These are phyloP conservation scores for Neoarthrinium moseri DNA, from an alignment of 2,329 filamentous ascomycete genomes.

Conservation along the genomic window DNA sequence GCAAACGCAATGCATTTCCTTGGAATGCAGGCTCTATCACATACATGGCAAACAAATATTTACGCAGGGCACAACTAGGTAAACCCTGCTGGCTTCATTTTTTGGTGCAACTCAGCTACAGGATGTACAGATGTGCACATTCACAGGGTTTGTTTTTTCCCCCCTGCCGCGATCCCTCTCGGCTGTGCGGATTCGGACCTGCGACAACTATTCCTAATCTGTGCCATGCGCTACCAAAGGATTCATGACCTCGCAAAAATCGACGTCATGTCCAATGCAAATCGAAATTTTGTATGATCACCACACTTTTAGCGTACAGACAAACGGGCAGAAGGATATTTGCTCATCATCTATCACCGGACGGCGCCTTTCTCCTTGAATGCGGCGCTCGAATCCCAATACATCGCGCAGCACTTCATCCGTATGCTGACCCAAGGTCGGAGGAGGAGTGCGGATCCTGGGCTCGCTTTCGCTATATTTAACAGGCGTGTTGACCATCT, in stretches of 20 bases:
- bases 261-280: constrained; percentile 3
- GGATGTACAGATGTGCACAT: background rate
- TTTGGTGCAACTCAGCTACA: background rate
- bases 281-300: background rate
- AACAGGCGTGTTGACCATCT: constrained; percentile 88
- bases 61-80: background rate
- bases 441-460: constrained; percentile 73
- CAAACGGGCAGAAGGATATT: background rate
- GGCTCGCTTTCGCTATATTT: constrained; percentile 87
- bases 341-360: constrained; percentile 32
- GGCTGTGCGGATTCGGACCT: background rate
- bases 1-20: background rate
- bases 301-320: background rate
- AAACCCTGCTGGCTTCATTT: background rate
- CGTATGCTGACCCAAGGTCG: constrained; percentile 84
- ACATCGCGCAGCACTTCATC: constrained; percentile 68
- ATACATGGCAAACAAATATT: background rate
- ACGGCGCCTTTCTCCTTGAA: constrained; percentile 69
- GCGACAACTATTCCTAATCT: background rate
- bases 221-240: background rate
- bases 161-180: background rate
- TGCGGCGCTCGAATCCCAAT: constrained; percentile 53
- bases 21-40: background rate
- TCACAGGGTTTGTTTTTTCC: background rate
- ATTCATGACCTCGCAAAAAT: background rate